Base-by-base conservation (phyloP, 2,329 filamentous ascomycete genomes). In the Aspergillus sp. region DNA sequence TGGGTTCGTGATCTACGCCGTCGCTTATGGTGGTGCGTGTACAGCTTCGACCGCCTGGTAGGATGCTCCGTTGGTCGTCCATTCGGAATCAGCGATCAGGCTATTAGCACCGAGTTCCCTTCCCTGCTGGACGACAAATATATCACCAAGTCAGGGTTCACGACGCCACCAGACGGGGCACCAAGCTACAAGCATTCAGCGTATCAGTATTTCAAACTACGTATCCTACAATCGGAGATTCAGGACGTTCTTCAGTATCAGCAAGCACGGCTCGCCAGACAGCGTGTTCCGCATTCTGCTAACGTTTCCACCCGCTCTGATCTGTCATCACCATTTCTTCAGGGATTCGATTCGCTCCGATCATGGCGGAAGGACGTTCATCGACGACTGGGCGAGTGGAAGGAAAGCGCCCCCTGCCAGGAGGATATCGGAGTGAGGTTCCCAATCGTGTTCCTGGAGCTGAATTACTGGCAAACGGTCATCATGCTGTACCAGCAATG, bases 391-490 rank as follows among this genome's bases (percentile, higher is more conserved):
- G 83, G 82, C 54, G 82, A 91, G 55, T 97, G 91, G 93, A 93
- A 91, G 64, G 81, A 83, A 29, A 82, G 82, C 4, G 85, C 89
- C 1, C 93, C 91, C 0, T 83, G 79, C 0, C 83, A 85, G 52
- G 70, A 79, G 26, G 82, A 93, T 48, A 94, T 88, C 0, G 90
- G 90, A 1, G 93, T 97, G 2, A 82, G 82, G 3, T 97, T 97
- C 64, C 89, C 86, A 0, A 82, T 87, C 1, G 85, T 95, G 47
- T 95, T 97, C 58, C 70, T 96, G 4, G 88, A 96, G 58, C 76
- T 97, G 50, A 97, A 97, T 66, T 97, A 97, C 68, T 97, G 91
- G 90, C 91, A 96, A 65, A 88, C 89, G 3, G 83, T 97, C 50
- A 94, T 96, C 55, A 89, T 96, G 84, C 78, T 97, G 19, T 97